Conservation (phyloP, 345 rosid species). For the Dovyalis caffra region DNA sequence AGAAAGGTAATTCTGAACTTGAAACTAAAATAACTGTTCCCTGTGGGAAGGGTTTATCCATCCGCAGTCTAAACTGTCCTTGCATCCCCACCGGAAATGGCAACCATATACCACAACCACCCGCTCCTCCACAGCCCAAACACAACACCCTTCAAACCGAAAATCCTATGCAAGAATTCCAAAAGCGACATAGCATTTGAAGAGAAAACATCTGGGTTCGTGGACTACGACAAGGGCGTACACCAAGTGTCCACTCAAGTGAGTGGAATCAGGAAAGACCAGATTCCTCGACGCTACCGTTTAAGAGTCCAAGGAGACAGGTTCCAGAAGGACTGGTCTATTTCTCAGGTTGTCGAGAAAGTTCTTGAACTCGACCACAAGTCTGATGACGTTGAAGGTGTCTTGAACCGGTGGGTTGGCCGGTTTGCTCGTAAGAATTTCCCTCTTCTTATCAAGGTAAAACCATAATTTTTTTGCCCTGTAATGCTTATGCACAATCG, state of each 20-base stretch:
- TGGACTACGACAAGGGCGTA: slow-evolving; percentile 76
- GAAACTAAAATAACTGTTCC: too few relatives aligned
- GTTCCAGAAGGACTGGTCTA: slow-evolving; percentile 84
- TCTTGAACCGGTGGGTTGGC: slow-evolving; percentile 83
- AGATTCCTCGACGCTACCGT: slow-evolving; percentile 61
- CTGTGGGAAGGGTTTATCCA: too few relatives aligned
- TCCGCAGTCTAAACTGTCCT: neutral
- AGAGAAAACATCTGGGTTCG: slow-evolving; percentile 53
- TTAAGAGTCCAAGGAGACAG: slow-evolving; percentile 56
- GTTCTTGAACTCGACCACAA: slow-evolving; percentile 49
- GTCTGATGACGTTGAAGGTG: slow-evolving; percentile 51
- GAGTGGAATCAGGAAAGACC: slow-evolving; percentile 59
- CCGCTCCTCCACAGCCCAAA: slow-evolving; percentile 2
- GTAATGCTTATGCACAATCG: neutral
- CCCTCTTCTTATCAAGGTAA: slow-evolving; percentile 63
- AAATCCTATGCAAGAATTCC: slow-evolving; percentile 34
- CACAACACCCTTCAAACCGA: neutral
- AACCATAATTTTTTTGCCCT: neutral
- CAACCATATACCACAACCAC: slow-evolving; percentile 9
- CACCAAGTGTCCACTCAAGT: slow-evolving; percentile 60
- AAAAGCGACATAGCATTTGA: slow-evolving; percentile 40
- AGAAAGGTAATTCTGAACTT: too few relatives aligned
- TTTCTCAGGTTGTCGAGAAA: slow-evolving; percentile 63
- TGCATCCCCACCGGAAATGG: slow-evolving; percentile 14
- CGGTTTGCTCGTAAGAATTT: slow-evolving; percentile 82